phyloP scores from a whole-genome alignment of 1,284 basidiomycete genomes.

The Cutaneotrichosporon sp. region DNA sequence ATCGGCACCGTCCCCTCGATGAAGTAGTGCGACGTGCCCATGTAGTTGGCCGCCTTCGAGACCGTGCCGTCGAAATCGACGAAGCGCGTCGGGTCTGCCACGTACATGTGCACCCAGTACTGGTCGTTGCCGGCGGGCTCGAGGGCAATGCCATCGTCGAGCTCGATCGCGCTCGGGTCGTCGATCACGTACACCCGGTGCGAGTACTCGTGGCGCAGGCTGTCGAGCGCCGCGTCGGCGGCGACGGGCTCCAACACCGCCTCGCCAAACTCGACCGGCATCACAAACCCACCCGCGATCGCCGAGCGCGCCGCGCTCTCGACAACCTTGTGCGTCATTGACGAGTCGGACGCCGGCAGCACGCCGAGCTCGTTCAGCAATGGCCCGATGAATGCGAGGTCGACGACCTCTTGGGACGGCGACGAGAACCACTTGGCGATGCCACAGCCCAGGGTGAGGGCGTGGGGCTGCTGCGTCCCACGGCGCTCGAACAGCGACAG shows the following conservation, averaged over 20 bases:
- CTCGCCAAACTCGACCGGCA: slow-evolving; percentile 6
- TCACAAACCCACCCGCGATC: slow-evolving; percentile 37
- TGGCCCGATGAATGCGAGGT: slow-evolving; percentile 54
- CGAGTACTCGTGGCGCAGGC: slow-evolving; percentile 71
- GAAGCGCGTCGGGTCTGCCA: slow-evolving; percentile 87
- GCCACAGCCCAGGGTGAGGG: slow-evolving; percentile 59
- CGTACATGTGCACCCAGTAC: slow-evolving; percentile 85
- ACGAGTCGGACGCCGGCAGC: slow-evolving; percentile 68
- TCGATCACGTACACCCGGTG: slow-evolving; percentile 89
- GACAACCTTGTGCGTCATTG: slow-evolving; percentile 40
- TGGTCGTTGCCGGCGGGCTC: slow-evolving; percentile 63
- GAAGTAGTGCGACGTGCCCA: slow-evolving; percentile 64
- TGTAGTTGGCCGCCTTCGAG: slow-evolving; percentile 61
- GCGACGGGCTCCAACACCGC: slow-evolving; percentile 21
- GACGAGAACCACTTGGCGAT: slow-evolving; percentile 65
- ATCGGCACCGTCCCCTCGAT: slow-evolving; percentile 68
- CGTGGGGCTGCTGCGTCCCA: slow-evolving; percentile 67
- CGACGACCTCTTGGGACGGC: slow-evolving; percentile 48
- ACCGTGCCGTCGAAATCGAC: slow-evolving; percentile 70
- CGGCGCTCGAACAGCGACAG: slow-evolving; percentile 64
- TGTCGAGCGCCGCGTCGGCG: slow-evolving; percentile 27
- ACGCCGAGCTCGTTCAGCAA: slow-evolving; percentile 69
- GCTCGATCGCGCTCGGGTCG: slow-evolving; percentile 74
- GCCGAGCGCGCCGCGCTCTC: slow-evolving; percentile 23
- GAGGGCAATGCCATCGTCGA: slow-evolving; percentile 92